Percentiles rank a stretch among this genome's conserved stretches.
Evolutionary conservation across 2,329 filamentous ascomycete species (phyloP).

Genomic region (Chaetomiaceae sp.): DNA sequence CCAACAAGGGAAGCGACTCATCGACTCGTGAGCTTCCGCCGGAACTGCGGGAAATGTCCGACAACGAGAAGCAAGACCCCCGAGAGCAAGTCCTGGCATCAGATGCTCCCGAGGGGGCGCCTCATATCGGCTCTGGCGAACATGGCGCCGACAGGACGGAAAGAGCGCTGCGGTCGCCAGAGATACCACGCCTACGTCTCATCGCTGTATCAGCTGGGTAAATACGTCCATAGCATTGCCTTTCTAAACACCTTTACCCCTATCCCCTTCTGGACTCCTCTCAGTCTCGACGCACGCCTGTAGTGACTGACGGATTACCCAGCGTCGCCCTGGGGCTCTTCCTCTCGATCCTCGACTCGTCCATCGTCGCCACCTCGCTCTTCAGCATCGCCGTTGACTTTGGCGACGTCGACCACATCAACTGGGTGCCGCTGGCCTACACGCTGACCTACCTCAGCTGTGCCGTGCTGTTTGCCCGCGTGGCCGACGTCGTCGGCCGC

Average conservation of each 20-base stretch:
- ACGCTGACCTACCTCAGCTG: conserved; percentile 52
- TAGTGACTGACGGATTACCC: too few species aligned
- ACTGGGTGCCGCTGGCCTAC: conserved; percentile 52
- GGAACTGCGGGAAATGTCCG: too few species aligned
- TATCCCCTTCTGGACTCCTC: too few species aligned
- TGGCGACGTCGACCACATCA: conserved; percentile 37
- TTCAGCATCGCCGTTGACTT: conserved; percentile 51
- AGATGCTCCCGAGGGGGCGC: neutral
- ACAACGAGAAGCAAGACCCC: neutral
- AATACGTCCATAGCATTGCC: too few species aligned
- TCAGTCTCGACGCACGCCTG: too few species aligned
- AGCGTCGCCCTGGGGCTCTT: conserved; percentile 41
- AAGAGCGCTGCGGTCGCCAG: conserved; percentile 1
- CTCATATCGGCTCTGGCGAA: neutral
- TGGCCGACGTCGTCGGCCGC: conserved; percentile 51
- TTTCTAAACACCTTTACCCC: too few species aligned
- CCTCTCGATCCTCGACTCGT: conserved; percentile 53
- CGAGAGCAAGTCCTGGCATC: neutral
- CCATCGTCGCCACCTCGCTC: conserved; percentile 54
- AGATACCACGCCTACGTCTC: conserved; percentile 4
- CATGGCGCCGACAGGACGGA: neutral
- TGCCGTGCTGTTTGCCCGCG: conserved; percentile 48
- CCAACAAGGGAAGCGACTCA: neutral
- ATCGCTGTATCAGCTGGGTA: conserved; percentile 1
- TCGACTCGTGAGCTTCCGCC: too few species aligned